Conservation (phyloP, 148 eudicot genomes). For the Mesembryanthemum crystallinum region DNA sequence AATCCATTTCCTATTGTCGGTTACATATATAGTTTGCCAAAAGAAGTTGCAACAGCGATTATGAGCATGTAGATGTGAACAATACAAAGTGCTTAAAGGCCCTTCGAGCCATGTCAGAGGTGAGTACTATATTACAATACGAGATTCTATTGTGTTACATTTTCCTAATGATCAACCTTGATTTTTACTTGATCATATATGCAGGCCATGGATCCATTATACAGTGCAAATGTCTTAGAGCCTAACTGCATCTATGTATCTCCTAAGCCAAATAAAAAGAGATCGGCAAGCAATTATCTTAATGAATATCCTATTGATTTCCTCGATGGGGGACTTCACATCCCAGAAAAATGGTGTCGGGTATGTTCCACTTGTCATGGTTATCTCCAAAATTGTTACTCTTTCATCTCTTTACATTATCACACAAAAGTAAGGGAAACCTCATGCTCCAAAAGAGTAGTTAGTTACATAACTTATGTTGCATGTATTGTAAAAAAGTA, state of each 20-base stretch:
- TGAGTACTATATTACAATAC: not conserved
- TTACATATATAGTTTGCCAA: conserved; percentile 13
- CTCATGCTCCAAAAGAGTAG: too few relatives aligned
- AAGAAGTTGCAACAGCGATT: conserved; percentile 26
- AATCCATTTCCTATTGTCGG: not conserved
- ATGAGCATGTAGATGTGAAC: conserved; percentile 20
- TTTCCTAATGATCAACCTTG: too few relatives aligned
- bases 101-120: conserved; percentile 16
- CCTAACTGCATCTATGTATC: not conserved
- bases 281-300: not conserved
- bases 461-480: too few relatives aligned
- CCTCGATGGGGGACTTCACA: not conserved
- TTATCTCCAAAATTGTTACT: too few relatives aligned
- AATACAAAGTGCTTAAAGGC: conserved; percentile 19
- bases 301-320: not conserved
- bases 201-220: not conserved
- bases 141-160: too few relatives aligned
- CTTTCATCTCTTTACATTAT: too few relatives aligned
- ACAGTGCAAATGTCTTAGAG: not conserved
- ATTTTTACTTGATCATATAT: not conserved
- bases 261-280: not conserved
- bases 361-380: not conserved
- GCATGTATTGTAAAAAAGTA: too few relatives aligned
- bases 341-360: not conserved
- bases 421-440: too few relatives aligned